Evolutionary conservation across 768 basidiomycete genomes (phyloP).

Genomic region (Suillus decipiens): DNA sequence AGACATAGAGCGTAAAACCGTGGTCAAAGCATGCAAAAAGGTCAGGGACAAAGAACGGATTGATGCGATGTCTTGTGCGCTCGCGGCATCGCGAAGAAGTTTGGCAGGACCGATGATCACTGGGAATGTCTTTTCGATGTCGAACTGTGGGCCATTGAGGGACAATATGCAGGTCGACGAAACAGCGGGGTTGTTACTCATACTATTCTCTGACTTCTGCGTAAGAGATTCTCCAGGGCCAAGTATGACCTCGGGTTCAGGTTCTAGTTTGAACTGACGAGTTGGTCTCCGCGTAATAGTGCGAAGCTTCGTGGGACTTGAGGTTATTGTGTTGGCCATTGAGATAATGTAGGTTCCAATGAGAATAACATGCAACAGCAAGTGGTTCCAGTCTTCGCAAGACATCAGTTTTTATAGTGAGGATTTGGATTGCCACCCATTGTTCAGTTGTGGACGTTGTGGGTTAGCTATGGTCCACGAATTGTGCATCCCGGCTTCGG

Average conservation of each 20-base stretch:
- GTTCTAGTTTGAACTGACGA: not conserved
- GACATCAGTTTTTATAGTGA: not conserved
- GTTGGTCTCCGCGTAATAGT: not conserved
- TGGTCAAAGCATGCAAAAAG: conserved; percentile 26
- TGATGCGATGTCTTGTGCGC: conserved; percentile 27
- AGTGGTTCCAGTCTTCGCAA: too few species aligned
- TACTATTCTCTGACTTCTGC: conserved; percentile 23
- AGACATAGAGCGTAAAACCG: conserved; percentile 29
- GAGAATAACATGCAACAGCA: too few species aligned
- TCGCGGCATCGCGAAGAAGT: conserved; percentile 27
- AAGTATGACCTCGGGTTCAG: not conserved
- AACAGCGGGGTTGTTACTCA: conserved; percentile 28
- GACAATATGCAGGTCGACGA: conserved; percentile 21
- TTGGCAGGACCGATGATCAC: conserved; percentile 34
- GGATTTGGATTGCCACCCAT: not conserved
- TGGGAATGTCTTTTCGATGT: conserved; percentile 38
- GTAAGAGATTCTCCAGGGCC: not conserved
- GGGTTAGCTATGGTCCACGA: not conserved
- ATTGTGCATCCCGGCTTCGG: not conserved
- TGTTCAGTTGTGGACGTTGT: not conserved
- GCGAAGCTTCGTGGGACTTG: not conserved
- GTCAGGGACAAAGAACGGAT: conserved; percentile 30
- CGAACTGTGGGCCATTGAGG: conserved; percentile 20
- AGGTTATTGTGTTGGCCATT: not conserved
- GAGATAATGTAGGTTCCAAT: too few species aligned